Base-by-base conservation (phyloP, 805 yeast species). In the Candida ascalaphidarum region DNA sequence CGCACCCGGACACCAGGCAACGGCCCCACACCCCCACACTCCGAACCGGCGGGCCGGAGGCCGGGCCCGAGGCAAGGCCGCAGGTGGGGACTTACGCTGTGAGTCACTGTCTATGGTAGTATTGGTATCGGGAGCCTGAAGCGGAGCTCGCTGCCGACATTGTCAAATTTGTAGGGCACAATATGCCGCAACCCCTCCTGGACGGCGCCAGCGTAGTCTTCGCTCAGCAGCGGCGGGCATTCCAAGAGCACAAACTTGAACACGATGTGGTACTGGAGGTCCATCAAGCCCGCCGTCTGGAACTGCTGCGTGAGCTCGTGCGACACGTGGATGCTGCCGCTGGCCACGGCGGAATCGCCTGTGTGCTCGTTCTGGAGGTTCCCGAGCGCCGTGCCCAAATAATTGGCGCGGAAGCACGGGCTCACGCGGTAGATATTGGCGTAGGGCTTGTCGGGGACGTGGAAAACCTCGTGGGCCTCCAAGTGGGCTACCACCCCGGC, bases 401-500 rank as follows among this genome's bases (percentile, higher is more conserved):
- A 41, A 38, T 60, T 61, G 20, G 46, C 35, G 36, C 59, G 61
- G 12, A 45, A 19, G 11, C 44, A 43, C 11, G 60, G 60, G 9
- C 58, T 51, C 11, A 61, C 64, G 28, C 52, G 47, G 39, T 56
- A 61, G 8, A 41, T 31, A 29, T 61, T 53, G 11, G 32, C 37
- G 23, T 29, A 39, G 9, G 32, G 37, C n/a, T 28, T 35, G 6
- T 32, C 29, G 13, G 34, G 28, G 11, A 44, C 28, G 33, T 61
- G 62, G 37, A 48, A 61, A 3, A 41, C 27, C 30, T 62, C 68
- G 29, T 56, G 58, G 8, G 65, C 67, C 35, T 60, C 68, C n/a
- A 61, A 25, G 32, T 53, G 56, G 7, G 41, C 45, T 4, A 55
- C 42, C 14, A 50, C 32, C 2, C 68, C 68, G 1, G 49, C 55